These are phyloP conservation scores for Pseudofabraea citricarpa DNA, from an alignment of 2,329 filamentous ascomycete genomes.

Conservation along the genomic window DNA sequence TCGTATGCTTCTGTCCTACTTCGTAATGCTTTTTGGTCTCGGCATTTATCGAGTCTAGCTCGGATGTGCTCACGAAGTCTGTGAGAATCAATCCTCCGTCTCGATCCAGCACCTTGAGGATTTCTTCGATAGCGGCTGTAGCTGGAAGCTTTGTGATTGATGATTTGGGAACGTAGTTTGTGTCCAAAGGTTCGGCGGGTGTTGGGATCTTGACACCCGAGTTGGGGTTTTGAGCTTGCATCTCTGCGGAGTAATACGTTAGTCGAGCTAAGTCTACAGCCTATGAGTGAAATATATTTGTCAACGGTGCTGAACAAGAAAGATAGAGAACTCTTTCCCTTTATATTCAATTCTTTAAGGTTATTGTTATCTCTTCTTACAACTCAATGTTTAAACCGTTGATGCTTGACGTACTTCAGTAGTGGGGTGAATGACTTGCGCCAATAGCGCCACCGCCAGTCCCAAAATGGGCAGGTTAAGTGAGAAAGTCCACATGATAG, in stretches of 20 bases:
- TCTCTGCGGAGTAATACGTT: not conserved
- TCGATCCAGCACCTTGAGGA: slow-evolving; percentile 26
- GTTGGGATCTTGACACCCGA: not conserved
- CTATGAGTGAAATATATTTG: not conserved
- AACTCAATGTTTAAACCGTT: too few species aligned
- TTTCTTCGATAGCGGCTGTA: slow-evolving; percentile 22
- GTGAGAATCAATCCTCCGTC: slow-evolving; percentile 30
- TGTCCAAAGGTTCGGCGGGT: slow-evolving; percentile 4
- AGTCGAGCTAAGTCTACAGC: not conserved
- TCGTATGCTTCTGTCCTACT: not conserved
- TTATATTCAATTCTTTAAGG: not conserved
- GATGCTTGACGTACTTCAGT: not conserved
- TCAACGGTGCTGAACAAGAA: not conserved
- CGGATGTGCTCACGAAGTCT: slow-evolving; percentile 22
- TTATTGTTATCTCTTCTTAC: not conserved
- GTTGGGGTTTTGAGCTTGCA: too few species aligned
- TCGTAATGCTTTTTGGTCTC: slow-evolving; percentile 13
- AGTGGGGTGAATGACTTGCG: not conserved
- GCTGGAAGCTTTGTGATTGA: slow-evolving; percentile 21
- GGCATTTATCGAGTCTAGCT: slow-evolving; percentile 16
- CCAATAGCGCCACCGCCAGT: not conserved
- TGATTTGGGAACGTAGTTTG: slow-evolving; percentile 7
- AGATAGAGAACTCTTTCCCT: not conserved
- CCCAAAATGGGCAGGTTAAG: not conserved
- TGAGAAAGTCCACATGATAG: too few species aligned